Evolutionary conservation across 208 protist genomes (phyloP).

Genomic region (Leishmania arabica): DNA sequence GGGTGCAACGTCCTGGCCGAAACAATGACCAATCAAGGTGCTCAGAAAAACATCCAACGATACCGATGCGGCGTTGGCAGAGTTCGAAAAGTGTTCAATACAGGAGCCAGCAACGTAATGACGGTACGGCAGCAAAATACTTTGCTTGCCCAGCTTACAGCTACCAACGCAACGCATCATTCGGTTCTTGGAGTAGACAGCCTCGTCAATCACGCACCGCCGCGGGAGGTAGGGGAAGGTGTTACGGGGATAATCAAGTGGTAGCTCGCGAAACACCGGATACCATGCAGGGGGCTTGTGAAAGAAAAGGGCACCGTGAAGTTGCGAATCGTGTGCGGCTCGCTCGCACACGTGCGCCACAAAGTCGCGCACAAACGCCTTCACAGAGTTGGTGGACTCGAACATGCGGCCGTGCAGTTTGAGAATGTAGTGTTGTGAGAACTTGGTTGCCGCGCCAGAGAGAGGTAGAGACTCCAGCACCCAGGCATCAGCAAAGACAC

Average conservation of each 20-base stretch:
- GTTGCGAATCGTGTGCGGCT: slow-evolving; percentile 4
- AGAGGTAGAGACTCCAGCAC: slow-evolving; percentile 52
- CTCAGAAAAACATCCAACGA: slow-evolving; percentile 1
- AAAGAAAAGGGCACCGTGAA: slow-evolving; percentile 78
- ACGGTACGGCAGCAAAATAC: slow-evolving; percentile 31
- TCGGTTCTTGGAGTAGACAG: slow-evolving; percentile 84
- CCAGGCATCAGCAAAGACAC: slow-evolving; percentile 41
- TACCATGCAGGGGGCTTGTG: slow-evolving; percentile 45
- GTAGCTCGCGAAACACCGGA: slow-evolving; percentile 13
- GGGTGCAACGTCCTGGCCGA: not conserved
- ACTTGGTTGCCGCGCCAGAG: slow-evolving; percentile 43
- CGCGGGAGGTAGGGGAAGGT: slow-evolving; percentile 56
- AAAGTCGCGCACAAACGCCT: slow-evolving; percentile 65
- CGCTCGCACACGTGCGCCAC: slow-evolving; percentile 49
- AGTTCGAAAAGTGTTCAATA: not conserved
- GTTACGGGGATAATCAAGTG: slow-evolving; percentile 27
- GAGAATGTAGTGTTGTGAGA: slow-evolving; percentile 86
- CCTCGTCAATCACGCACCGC: slow-evolving; percentile 73
- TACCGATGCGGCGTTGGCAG: not conserved
- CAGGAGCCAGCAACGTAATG: not conserved
- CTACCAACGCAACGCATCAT: slow-evolving; percentile 80
- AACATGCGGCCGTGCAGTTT: slow-evolving; percentile 58
- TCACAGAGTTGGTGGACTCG: slow-evolving; percentile 44
- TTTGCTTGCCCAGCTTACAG: slow-evolving; percentile 73
- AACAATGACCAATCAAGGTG: slow-evolving; percentile 1